phyloP scores from a whole-genome alignment of 108 stramenopile genomes.

The Cyclotella cryptica region DNA sequence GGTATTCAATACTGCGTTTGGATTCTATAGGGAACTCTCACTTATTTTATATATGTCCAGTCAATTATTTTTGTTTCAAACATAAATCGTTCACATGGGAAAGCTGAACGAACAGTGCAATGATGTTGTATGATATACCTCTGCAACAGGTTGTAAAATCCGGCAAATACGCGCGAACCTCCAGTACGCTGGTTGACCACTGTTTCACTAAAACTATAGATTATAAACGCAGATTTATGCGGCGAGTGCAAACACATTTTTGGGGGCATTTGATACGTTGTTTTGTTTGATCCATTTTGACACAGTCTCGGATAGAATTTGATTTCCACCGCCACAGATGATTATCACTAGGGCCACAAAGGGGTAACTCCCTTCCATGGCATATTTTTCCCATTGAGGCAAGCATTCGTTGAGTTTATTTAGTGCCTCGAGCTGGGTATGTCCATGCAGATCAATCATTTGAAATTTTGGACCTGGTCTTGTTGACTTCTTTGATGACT shows the following conservation, averaged over 20 bases:
- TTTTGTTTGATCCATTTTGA: constrained; percentile 22
- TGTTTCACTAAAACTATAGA: no score
- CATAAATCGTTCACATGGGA: no score
- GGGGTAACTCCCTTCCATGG: constrained; percentile 23
- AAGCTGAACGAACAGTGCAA: no score
- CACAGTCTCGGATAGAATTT: constrained; percentile 29
- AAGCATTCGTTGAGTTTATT: constrained; percentile 21
- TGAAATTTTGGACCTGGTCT: neutral
- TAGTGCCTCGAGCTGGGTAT: constrained; percentile 18
- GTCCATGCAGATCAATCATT: constrained; percentile 26
- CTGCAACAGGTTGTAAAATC: no score
- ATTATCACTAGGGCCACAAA: constrained; percentile 20
- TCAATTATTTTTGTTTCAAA: no score
- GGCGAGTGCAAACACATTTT: constrained; percentile 5
- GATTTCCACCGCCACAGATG: constrained; percentile 34
- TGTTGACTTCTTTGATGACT: constrained; percentile 15
- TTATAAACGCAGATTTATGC: neutral
- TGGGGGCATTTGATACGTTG: constrained; percentile 31
- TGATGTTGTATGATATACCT: no score
- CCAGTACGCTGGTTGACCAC: no score
- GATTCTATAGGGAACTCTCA: no score
- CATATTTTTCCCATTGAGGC: constrained; percentile 24
- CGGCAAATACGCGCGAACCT: no score
- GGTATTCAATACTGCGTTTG: no score
- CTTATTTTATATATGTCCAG: no score